phyloP scores from a whole-genome alignment of 352 stramenopile species.

The Pythium myriotylum region DNA sequence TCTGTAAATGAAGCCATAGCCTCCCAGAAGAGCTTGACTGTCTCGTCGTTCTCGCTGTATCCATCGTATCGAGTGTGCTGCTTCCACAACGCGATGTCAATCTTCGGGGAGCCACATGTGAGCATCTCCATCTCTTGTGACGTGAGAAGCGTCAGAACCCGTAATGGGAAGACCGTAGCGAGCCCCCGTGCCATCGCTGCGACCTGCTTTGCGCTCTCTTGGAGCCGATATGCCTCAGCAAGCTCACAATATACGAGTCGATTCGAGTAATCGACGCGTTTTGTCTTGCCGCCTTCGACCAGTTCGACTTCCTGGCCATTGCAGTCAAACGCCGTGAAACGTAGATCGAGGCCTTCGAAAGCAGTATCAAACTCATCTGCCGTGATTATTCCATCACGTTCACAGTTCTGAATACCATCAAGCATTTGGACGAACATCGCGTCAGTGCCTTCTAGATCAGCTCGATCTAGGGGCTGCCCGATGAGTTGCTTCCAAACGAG shows the following conservation, averaged over 20 bases:
- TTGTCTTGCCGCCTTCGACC: slow-evolving; percentile 61
- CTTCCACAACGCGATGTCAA: slow-evolving; percentile 88
- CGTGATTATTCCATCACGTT: slow-evolving; percentile 78
- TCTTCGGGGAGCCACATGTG: slow-evolving; percentile 90
- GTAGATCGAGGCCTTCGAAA: slow-evolving; percentile 77
- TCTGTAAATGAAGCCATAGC: slow-evolving; percentile 87
- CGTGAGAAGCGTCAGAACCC: slow-evolving; percentile 88
- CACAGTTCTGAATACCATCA: slow-evolving; percentile 83
- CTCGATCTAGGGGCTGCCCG: slow-evolving; percentile 66
- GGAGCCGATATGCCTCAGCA: slow-evolving; percentile 78
- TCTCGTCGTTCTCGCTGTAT: slow-evolving; percentile 80
- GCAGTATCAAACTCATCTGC: slow-evolving; percentile 78
- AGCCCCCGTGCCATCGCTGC: slow-evolving; percentile 82
- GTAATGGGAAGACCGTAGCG: slow-evolving; percentile 80
- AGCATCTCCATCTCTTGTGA: slow-evolving; percentile 92
- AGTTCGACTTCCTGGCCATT: slow-evolving; percentile 86
- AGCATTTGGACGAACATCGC: slow-evolving; percentile 91
- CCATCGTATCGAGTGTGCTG: slow-evolving; percentile 90
- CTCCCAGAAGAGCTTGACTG: slow-evolving; percentile 90
- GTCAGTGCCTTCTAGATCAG: slow-evolving; percentile 90
- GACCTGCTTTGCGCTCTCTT: slow-evolving; percentile 73
- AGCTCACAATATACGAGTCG: slow-evolving; percentile 83
- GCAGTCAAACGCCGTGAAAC: slow-evolving; percentile 84
- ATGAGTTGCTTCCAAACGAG: slow-evolving; percentile 95
- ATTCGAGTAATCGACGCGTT: slow-evolving; percentile 84